Evolutionary conservation across 768 basidiomycete genomes (phyloP).

Genomic region (Sutorius australiensis): DNA sequence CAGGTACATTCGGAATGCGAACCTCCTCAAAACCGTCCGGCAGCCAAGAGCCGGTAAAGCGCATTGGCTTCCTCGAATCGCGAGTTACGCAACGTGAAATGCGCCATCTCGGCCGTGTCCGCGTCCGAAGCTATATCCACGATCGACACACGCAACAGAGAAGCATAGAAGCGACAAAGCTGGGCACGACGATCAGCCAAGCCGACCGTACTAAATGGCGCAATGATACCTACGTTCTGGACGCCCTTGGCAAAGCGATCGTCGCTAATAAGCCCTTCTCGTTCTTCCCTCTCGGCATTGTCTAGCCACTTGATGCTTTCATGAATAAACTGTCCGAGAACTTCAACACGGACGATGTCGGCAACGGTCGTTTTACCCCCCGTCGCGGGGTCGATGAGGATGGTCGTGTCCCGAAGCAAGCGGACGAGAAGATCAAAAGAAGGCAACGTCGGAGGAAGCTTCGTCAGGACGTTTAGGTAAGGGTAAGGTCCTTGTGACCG

Average conservation of each 20-base stretch:
- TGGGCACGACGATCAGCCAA: constrained; percentile 23
- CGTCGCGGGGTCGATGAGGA: constrained; percentile 37
- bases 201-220: not conserved
- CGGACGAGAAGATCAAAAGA: constrained; percentile 73
- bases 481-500: constrained; percentile 35
- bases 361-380: constrained; percentile 57
- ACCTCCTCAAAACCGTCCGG: constrained; percentile 29
- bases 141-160: constrained; percentile 62
- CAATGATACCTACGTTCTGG: constrained; percentile 51
- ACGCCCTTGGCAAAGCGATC: constrained; percentile 71
- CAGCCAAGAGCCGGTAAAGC: constrained; percentile 64
- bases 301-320: constrained; percentile 70
- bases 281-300: constrained; percentile 62
- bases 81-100: constrained; percentile 69
- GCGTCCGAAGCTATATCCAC: constrained; percentile 61
- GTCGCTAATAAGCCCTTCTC: constrained; percentile 64
- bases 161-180: constrained; percentile 75
- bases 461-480: constrained; percentile 61
- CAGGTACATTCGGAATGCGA: not conserved
- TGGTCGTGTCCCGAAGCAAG: constrained; percentile 59
- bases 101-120: constrained; percentile 73
- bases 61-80: constrained; percentile 74
- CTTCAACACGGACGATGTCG: constrained; percentile 60
- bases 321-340: constrained; percentile 68
- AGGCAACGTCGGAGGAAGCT: constrained; percentile 66